A percentile compares a stretch with the other conserved stretches of the same genome.
Conservation (phyloP, 1,139 yeast species). For the Candida mesenterica region DNA sequence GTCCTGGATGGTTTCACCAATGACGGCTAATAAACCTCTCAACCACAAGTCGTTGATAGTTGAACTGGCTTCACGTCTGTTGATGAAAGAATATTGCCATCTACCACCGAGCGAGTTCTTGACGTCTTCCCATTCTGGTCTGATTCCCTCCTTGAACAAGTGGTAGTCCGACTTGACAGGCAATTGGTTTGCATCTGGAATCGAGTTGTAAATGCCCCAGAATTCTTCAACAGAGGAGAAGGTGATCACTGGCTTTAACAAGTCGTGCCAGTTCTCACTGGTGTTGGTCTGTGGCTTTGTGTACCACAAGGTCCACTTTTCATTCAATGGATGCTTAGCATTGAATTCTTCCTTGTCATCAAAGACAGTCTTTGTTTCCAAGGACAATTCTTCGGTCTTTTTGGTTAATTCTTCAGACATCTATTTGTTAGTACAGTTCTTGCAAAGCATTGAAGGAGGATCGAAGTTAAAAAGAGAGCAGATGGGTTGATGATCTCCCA, state of each 20-base stretch:
- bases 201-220: slow-evolving; percentile 96
- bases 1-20: slow-evolving; percentile 94
- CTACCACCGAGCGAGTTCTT: slow-evolving; percentile 90
- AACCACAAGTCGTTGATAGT: slow-evolving; percentile 92
- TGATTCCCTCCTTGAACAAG: slow-evolving; percentile 88
- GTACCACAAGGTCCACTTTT: slow-evolving; percentile 97
- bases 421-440: slow-evolving; percentile 15
- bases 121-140: slow-evolving; percentile 98
- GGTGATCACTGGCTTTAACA: slow-evolving; percentile 89
- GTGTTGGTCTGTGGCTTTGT: slow-evolving; percentile 84
- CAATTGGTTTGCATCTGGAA: slow-evolving; percentile 88
- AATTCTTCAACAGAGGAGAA: slow-evolving; percentile 94
- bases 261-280: slow-evolving; percentile 88
- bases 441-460: no score
- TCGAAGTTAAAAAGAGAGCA: no score
- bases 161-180: slow-evolving; percentile 95
- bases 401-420: slow-evolving; percentile 56
- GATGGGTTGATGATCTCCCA: no score
- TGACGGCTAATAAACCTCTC: slow-evolving; percentile 82
- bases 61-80: slow-evolving; percentile 57
- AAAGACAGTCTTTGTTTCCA: slow-evolving; percentile 59
- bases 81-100: slow-evolving; percentile 75
- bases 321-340: slow-evolving; percentile 87
- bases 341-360: slow-evolving; percentile 67
- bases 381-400: slow-evolving; percentile 49